Percentiles rank a stretch among this genome's conserved stretches.
Evolutionary conservation across 176 grass and related monocot genomes (phyloP).

Genomic region (Triticum dicoccoides): DNA sequence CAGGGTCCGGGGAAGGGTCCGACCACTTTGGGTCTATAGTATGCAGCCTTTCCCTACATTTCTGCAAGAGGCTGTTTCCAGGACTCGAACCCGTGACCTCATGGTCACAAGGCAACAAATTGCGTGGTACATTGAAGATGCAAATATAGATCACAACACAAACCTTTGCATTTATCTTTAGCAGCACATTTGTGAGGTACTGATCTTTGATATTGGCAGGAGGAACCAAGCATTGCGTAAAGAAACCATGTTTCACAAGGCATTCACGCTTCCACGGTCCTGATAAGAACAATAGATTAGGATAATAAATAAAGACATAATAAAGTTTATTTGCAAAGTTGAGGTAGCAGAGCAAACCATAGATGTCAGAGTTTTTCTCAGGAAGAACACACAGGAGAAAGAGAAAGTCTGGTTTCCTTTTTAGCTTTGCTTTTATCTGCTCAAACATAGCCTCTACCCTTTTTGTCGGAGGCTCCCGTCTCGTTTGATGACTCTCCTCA

Average conservation of each 20-base stretch:
- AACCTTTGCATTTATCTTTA: slow-evolving; percentile 84
- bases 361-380: slow-evolving; percentile 51
- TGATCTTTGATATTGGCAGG: slow-evolving; percentile 37
- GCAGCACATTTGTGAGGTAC: slow-evolving; percentile 57
- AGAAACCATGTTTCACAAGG: slow-evolving; percentile 34
- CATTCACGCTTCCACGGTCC: slow-evolving; percentile 67
- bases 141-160: neutral
- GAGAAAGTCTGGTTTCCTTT: slow-evolving; percentile 20
- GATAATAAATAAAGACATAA: neutral
- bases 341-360: neutral
- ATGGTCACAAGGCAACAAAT: neutral
- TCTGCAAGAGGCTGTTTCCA: too few relatives aligned
- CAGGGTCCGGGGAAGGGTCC: too few relatives aligned
- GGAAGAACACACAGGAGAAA: slow-evolving; percentile 51
- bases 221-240: slow-evolving; percentile 61
- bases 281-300: neutral
- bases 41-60: too few relatives aligned
- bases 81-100: too few relatives aligned
- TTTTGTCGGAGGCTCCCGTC: slow-evolving; percentile 7
- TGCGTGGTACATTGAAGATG: neutral
- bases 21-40: too few relatives aligned
- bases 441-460: slow-evolving; percentile 53
- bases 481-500: slow-evolving; percentile 37
- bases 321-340: neutral
- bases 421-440: neutral